Conservation (phyloP, 1,139 yeast species). For the Hemisphaericaspora subhashii region DNA sequence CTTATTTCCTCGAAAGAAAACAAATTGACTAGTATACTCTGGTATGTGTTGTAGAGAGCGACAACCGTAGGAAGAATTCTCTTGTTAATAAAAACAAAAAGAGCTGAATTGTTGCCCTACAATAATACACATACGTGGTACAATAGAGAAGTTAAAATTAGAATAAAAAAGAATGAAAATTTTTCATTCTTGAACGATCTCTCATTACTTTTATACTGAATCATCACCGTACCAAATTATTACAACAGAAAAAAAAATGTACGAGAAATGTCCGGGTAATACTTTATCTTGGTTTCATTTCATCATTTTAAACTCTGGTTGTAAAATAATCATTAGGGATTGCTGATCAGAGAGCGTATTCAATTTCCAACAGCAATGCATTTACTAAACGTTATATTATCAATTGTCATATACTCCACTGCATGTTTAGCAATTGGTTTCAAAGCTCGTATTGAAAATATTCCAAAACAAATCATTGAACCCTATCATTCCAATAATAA, state of each 20-base stretch:
- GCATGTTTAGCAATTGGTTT: constrained; percentile 15
- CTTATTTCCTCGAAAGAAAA: constrained; percentile 4
- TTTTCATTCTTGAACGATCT: background rate
- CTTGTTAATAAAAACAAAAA: too few species aligned
- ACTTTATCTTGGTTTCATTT: too few species aligned
- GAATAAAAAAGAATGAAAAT: constrained; percentile 7
- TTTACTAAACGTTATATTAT: background rate
- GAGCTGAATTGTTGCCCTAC: constrained; percentile 50
- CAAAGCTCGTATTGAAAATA: constrained; percentile 21
- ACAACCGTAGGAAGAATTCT: constrained; percentile 30
- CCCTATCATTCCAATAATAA: constrained; percentile 19
- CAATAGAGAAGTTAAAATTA: constrained; percentile 35
- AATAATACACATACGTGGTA: constrained; percentile 54
- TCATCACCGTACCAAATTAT: too few species aligned
- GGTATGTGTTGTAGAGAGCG: constrained; percentile 57
- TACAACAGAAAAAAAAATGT: background rate
- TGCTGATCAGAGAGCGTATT: too few species aligned
- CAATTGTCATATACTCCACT: background rate
- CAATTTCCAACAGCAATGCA: background rate
- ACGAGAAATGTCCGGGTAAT: constrained; percentile 3
- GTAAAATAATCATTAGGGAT: too few species aligned
- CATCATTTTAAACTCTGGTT: background rate
- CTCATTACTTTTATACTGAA: background rate
- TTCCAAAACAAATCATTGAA: constrained; percentile 27
- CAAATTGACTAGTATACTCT: constrained; percentile 38